A percentile compares a stretch with the other conserved stretches of the same genome.
These are phyloP conservation scores for Antonospora locustae DNA, from an alignment of 371 early-diverging fungal genomes.

Conservation along the genomic window DNA sequence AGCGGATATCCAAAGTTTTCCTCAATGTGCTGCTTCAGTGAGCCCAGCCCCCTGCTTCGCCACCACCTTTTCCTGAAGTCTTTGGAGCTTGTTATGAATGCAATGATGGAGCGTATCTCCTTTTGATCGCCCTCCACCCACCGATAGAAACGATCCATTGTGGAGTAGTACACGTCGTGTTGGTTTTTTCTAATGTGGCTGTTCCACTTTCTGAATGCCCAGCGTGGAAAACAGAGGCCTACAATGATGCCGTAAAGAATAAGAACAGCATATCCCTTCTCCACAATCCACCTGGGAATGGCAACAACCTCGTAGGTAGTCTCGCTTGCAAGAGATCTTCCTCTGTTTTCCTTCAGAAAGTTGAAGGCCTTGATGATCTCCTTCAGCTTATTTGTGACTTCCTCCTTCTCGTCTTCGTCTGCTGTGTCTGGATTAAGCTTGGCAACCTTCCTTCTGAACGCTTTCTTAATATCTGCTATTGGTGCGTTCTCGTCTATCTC, in stretches of 20 bases:
- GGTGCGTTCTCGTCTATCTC: conserved; percentile 21
- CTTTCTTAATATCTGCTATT: conserved; percentile 20
- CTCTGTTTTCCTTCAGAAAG: conserved; percentile 32
- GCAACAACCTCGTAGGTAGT: conserved; percentile 44
- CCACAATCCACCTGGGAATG: conserved; percentile 46
- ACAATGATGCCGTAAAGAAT: conserved; percentile 39
- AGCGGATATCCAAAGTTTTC: conserved; percentile 28
- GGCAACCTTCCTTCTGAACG: conserved; percentile 7
- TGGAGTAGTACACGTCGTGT: conserved; percentile 20
- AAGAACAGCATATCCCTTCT: conserved; percentile 29
- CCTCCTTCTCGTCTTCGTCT: conserved; percentile 22
- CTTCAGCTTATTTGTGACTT: conserved; percentile 11
- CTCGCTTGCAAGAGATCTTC: conserved; percentile 34
- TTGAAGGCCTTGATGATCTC: conserved; percentile 36
- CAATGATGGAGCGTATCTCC: conserved; percentile 6
- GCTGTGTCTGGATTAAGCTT: conserved; percentile 10
- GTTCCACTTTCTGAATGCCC: conserved; percentile 41
- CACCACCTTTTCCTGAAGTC: conserved; percentile 28
- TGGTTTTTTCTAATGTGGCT: conserved; percentile 17
- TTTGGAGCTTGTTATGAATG: conserved; percentile 22
- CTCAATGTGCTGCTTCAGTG: conserved; percentile 19
- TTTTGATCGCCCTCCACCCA: background rate
- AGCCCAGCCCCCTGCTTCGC: conserved; percentile 3
- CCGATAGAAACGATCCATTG: conserved; percentile 45
- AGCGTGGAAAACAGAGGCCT: conserved; percentile 40